Evolutionary conservation across 208 protist genomes (phyloP).

Genomic region (Naegleria fowleri): DNA sequence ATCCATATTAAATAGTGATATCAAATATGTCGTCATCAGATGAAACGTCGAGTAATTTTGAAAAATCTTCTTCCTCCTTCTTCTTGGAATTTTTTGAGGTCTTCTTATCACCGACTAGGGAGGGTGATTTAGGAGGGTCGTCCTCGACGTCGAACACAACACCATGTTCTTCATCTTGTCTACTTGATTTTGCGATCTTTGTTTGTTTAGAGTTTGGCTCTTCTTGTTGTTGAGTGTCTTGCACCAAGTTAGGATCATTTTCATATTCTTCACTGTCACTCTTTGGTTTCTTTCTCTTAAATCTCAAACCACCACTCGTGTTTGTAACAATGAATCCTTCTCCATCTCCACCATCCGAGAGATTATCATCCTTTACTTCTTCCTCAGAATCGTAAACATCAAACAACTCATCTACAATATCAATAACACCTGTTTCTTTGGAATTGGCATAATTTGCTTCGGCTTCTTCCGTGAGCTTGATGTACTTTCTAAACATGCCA

Average conservation of each 20-base stretch:
- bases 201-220: background rate
- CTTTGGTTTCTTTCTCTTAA: background rate
- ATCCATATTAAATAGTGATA: too few relatives aligned
- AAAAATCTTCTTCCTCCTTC: background rate
- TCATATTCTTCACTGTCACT: background rate
- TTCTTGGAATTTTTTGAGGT: too few relatives aligned
- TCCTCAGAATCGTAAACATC: background rate
- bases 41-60: background rate
- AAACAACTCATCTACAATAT: background rate
- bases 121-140: too few relatives aligned
- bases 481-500: background rate
- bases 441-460: background rate
- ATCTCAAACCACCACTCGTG: background rate
- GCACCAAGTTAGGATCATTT: background rate
- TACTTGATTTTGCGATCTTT: too few relatives aligned
- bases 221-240: background rate
- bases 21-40: too few relatives aligned
- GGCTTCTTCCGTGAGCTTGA: background rate
- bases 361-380: background rate
- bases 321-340: background rate
- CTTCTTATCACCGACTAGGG: too few relatives aligned
- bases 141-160: too few relatives aligned
- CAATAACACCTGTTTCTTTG: background rate
- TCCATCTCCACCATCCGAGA: too few relatives aligned
- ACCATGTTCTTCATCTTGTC: too few relatives aligned